Base-by-base conservation (phyloP, 225 moss, liverwort and hornwort genomes). In the Marchantia paleacea region DNA sequence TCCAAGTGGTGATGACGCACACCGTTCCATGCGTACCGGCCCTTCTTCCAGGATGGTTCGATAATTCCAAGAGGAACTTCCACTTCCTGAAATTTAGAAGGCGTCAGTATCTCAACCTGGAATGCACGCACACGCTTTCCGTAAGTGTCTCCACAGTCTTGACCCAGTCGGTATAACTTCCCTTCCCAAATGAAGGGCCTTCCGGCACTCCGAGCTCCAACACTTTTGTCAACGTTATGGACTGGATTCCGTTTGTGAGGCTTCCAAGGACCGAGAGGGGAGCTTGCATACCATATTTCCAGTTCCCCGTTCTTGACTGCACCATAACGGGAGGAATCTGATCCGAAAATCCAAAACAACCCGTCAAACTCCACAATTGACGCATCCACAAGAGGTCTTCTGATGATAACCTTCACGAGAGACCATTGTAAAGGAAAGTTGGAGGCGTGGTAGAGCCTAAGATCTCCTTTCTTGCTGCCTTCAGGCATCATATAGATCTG, bases 401-500 rank as follows among this genome's bases (percentile, higher is more conserved):
- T 84, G 18, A 97, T 90, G 22, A 97, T 75, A 7, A 86, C 81
- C 72, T 88, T 93, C 31, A 96, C 64, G 54, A 76, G 71, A 0
- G 84, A 85, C 97, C 97, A 97, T 81, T 82, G 79, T 54, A 92
- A 55, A 0, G 97, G 97, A 52, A 97, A 97, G 3, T 81, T 77
- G 4, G 83, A 79, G 10, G 94, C 91, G 77, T 85, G 91, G 76
- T 97, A 97, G 5, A 97, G 85, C 49, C 90, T 90, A 26, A 97
- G 76, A 80, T 91, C 92, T 25, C 93, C 93, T 4, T 89, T 89
- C 68, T 79, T 77, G 70, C 91, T 88, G 7, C 97, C 91, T 87
- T 97, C 97, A 7, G 97, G 97, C 93, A 97, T 97, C 97, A 97
- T 94, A 69, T 92, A 95, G 28, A 93, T 90, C 95, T 97, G 88